phyloP scores from a whole-genome alignment of 78 protist genomes.

The Dictyostelium purpureum region DNA sequence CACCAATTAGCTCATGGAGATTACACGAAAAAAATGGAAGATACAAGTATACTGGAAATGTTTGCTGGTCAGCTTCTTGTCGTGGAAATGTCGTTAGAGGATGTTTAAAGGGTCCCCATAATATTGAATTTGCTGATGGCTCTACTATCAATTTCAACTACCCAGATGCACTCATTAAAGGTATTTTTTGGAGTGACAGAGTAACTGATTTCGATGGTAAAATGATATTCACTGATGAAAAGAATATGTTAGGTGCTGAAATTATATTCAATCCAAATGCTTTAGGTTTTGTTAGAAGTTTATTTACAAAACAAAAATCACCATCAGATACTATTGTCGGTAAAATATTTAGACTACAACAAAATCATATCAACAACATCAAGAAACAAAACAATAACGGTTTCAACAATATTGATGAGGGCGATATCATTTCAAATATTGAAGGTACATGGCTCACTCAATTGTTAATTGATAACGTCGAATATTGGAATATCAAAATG shows the following conservation, averaged over 20 bases:
- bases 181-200: constrained; percentile 77
- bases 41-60: constrained; percentile 55
- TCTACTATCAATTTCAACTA: constrained; percentile 10
- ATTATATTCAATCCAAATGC: constrained; percentile 66
- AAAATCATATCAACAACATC: not conserved
- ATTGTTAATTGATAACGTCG: constrained; percentile 16
- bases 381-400: not conserved
- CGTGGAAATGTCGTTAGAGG: constrained; percentile 75
- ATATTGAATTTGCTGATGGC: constrained; percentile 64
- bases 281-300: constrained; percentile 57
- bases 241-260: constrained; percentile 34
- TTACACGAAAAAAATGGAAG: constrained; percentile 26
- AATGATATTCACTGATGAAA: constrained; percentile 45
- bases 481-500: constrained; percentile 76
- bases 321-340: constrained; percentile 69
- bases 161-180: constrained; percentile 67
- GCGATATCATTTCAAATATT: constrained; percentile 18
- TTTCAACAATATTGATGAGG: not conserved
- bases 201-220: constrained; percentile 65
- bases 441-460: constrained; percentile 81
- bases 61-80: constrained; percentile 55
- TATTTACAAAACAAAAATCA: constrained; percentile 65
- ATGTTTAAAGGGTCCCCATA: constrained; percentile 49
- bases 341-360: constrained; percentile 9
- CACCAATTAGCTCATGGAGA: constrained; percentile 84